Evolutionary conservation across 768 basidiomycete species (phyloP).

Genomic region (Lactarius vividus): DNA sequence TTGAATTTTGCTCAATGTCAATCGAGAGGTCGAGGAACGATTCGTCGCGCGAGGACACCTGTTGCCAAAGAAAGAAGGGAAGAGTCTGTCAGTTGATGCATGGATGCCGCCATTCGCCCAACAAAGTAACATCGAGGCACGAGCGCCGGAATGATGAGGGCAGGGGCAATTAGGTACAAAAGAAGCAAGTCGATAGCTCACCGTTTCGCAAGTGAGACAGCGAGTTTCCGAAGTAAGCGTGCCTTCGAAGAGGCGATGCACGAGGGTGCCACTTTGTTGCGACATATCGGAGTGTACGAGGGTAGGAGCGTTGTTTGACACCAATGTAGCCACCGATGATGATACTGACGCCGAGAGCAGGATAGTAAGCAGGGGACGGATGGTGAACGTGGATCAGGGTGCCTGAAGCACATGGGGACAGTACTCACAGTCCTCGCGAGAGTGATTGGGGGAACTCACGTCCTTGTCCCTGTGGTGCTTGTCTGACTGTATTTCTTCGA

Average conservation of each 20-base stretch:
- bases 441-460: conserved; percentile 26
- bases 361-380: conserved; percentile 9
- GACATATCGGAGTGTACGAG: conserved; percentile 45
- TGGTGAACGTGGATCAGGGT: not conserved
- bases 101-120: conserved; percentile 28
- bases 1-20: conserved; percentile 98
- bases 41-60: conserved; percentile 74
- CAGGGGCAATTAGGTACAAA: not conserved
- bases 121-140: conserved; percentile 8
- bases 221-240: conserved; percentile 94
- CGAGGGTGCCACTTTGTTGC: conserved; percentile 57
- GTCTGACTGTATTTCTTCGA: conserved; percentile 87
- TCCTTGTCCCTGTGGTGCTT: conserved; percentile 37
- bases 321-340: conserved; percentile 55
- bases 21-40: conserved; percentile 97
- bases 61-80: not conserved
- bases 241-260: conserved; percentile 93
- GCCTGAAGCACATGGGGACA: conserved; percentile 7
- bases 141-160: conserved; percentile 6
- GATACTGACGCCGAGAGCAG: conserved; percentile 45
- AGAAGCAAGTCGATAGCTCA: conserved; percentile 34
- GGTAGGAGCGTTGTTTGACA: conserved; percentile 39
- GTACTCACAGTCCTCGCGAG: conserved; percentile 65
- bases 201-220: conserved; percentile 97
- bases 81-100: conserved; percentile 25